Evolutionary conservation across 805 yeast species (phyloP), one percentile per base, ranked within the genome.

Genomic region (Candida takata): DNA sequence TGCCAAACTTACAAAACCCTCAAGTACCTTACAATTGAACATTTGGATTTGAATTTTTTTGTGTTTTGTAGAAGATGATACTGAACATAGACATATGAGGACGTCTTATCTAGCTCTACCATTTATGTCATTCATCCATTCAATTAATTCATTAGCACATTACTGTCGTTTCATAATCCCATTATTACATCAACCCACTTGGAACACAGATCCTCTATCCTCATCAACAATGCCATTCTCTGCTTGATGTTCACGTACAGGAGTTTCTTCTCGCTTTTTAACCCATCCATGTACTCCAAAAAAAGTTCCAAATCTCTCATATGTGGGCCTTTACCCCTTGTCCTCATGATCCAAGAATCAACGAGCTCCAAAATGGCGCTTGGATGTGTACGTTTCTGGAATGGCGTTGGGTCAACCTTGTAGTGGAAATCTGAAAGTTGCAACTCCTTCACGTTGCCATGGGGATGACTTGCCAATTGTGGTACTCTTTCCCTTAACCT

Each of bases 301-400:
- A 71, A 65, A 16, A 63, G 37, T 10, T 42, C 45, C 2, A 65
- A 43, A 40, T 72, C 77, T 23, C 57, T 64, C 6, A 34, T 42
- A 38, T 61, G 64, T 3, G 75, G 75, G 0, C 67, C 66, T 15
- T 44, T 49, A 0, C 37, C 36, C 3, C 52, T 41, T 2, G 67
- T 59, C n/a, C 44, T 45, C 7, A 40, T 43, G 1, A 68, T 47
- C 76, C 76, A 70, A 3, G 44, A 33, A 7, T 45, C 46, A n/a
- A 67, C 31, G 20, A 61, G 31, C 7, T 41, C 17, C n/a, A 57
- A 44, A 6, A 70, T 54, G n/a, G 60, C 60, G n/a, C 50, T 55
- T n/a, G 61, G 54, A 5, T 58, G 47, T 1, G 46, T 41, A 16
- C 42, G 39, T 4, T 56, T 59, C 37, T 62, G 69, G 32, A 69